Evolutionary conservation across 1,139 yeast genomes (phyloP), one percentile per base, ranked within the genome.

Genomic region (Suhomyces wounanorum): DNA sequence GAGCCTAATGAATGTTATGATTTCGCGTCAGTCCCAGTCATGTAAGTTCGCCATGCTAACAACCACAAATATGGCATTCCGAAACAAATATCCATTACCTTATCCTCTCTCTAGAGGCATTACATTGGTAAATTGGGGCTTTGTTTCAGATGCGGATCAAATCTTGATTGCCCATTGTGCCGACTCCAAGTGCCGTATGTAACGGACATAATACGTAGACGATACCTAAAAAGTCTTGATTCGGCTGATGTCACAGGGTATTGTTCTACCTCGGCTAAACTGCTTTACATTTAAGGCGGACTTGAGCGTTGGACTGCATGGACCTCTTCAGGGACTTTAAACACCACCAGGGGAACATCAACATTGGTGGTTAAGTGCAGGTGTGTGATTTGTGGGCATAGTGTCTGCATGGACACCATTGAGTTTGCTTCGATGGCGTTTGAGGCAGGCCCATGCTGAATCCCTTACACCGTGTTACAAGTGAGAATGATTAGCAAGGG

Each of bases 211-310:
- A 42, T 25, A 33, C 18, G 18, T 42, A 31, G 39, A 42, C 44
- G 44, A 31, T 14, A 36, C 44, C 37, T 14, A 8, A 17, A 31
- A 31, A 25, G 21, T 26, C 33, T 33, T 33, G 18, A 33, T 16
- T 33, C 18, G 37, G 37, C 11, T 33, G 18, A 16, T 33, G 18
- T 14, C 33, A 11, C 33, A n/a, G 33, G 16, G 16, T 18, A 18
- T 42, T 30, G 31, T 16, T 26, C 43, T 16, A n/a, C 40, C 43
- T 45, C 48, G 48, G 43, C 48, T 45, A 45, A 10, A 3, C 9
- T 45, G 44, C 40, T 39, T 31, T 39, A 21, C 35, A 30, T n/a
- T 13, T 33, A n/a, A 45, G 48, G 48, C 48, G 38, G 23, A 7
- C 13, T 16, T 18, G 16, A 18, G 31, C 48, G 25, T 40, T 13